A percentile compares a stretch with the other conserved stretches of the same genome.
Evolutionary conservation across 257 asterid species (phyloP).

Genomic region (Gynochthodes officinalis): DNA sequence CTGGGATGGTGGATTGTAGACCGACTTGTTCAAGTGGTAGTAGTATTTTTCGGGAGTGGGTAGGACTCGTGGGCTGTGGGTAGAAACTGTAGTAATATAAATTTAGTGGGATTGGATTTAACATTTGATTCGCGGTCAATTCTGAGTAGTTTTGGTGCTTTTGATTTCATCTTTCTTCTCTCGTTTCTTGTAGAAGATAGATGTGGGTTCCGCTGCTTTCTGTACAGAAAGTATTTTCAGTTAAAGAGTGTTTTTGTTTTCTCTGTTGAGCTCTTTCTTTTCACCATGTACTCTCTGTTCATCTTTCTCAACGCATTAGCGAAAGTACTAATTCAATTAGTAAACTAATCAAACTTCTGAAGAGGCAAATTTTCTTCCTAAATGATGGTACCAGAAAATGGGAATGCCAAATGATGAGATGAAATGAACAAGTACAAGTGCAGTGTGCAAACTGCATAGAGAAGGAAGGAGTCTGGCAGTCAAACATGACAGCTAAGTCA

Average conservation of each 20-base stretch:
- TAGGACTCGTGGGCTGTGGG: not conserved
- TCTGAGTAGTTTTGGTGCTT: not conserved
- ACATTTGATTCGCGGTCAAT: slow-evolving; percentile 2
- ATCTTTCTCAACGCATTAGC: not conserved
- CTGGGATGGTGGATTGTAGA: not conserved
- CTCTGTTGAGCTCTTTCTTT: not conserved
- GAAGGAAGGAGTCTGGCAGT: slow-evolving; percentile 24
- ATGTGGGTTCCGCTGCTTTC: slow-evolving; percentile 14
- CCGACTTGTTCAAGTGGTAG: not conserved
- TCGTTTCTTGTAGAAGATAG: slow-evolving; percentile 5
- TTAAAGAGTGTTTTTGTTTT: slow-evolving; percentile 1
- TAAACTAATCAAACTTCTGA: not conserved
- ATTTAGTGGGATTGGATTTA: slow-evolving; percentile 10
- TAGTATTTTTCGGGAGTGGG: not conserved
- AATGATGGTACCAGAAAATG: not conserved
- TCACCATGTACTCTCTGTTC: not conserved
- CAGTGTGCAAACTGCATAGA: not conserved
- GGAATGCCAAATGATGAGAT: not conserved
- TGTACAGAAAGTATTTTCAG: slow-evolving; percentile 22
- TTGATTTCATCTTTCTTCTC: not conserved
- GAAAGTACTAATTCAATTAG: not conserved
- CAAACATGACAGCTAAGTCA: slow-evolving; percentile 50
- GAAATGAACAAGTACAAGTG: not conserved
- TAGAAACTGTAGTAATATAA: not conserved
- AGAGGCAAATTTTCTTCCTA: not conserved